Conservation (phyloP, 2,329 filamentous ascomycete species). For the Ustulina deusta region DNA sequence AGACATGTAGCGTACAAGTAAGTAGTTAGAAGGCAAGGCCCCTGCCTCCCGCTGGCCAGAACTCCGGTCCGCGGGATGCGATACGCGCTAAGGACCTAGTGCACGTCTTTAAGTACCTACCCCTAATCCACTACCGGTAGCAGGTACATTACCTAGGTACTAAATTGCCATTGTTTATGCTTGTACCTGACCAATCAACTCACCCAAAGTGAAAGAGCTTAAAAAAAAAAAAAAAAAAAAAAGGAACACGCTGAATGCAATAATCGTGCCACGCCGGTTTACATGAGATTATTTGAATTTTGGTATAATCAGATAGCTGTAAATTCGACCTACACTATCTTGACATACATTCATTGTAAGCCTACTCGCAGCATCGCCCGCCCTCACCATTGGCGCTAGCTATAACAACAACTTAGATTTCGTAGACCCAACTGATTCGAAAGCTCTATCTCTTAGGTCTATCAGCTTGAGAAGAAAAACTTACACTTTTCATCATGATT, state of each 20-base stretch:
- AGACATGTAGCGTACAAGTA: neutral
- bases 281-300: neutral
- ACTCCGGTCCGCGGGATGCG: slow-evolving; percentile 31
- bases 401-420: neutral
- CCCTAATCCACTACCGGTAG: too few species aligned
- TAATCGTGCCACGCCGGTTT: too few species aligned
- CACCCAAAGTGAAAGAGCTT: too few species aligned
- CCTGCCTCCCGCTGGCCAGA: neutral
- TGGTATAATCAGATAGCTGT: neutral
- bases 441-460: slow-evolving; percentile 12
- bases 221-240: too few species aligned
- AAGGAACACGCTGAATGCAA: too few species aligned
- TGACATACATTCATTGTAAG: neutral
- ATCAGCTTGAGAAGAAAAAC: neutral
- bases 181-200: too few species aligned
- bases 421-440: neutral
- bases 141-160: neutral
- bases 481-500: slow-evolving; percentile 2
- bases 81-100: slow-evolving; percentile 8
- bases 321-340: neutral
- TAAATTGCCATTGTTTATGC: too few species aligned
- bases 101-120: neutral
- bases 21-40: neutral
- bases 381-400: neutral
- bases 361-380: neutral